Percentiles rank a stretch among this genome's conserved stretches.
These are phyloP conservation scores for Leucaena leucocephala DNA, from an alignment of 306 rosid species.

Conservation along the genomic window DNA sequence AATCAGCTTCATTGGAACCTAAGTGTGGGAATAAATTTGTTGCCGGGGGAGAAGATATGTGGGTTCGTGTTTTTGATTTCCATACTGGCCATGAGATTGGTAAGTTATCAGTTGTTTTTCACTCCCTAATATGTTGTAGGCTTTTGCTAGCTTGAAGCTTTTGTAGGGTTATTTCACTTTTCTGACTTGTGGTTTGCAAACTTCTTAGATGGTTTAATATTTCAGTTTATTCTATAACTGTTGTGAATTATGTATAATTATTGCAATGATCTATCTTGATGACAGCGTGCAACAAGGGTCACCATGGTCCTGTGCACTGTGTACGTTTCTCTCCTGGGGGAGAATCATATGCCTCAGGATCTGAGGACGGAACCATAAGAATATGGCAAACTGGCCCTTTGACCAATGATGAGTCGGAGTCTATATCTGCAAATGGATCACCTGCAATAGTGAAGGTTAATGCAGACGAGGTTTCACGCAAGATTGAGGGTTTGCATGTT, in stretches of 20 bases:
- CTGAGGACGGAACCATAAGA: conserved; percentile 98
- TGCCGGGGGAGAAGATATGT: conserved; percentile 99
- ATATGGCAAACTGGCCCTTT: conserved; percentile 96
- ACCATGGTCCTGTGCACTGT: conserved; percentile 98
- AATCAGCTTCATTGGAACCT: conserved; percentile 95
- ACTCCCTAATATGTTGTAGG: background rate
- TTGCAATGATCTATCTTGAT: conserved; percentile 37
- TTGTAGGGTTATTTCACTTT: background rate
- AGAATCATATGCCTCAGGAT: conserved; percentile 98
- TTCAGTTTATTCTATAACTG: conserved; percentile 1
- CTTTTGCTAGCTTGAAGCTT: conserved; percentile 10
- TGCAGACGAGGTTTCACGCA: conserved; percentile 72
- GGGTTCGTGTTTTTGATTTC: conserved; percentile 92
- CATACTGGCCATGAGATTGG: conserved; percentile 96
- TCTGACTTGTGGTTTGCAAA: background rate
- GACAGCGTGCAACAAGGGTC: conserved; percentile 98
- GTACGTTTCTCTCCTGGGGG: conserved; percentile 97
- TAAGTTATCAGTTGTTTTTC: conserved; percentile 36
- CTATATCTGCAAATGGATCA: conserved; percentile 57
- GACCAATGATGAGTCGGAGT: conserved; percentile 63
- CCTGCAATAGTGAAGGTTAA: conserved; percentile 57
- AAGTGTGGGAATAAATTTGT: conserved; percentile 88
- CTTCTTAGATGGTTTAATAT: background rate
- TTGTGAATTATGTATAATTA: conserved; percentile 7
- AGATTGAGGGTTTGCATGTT: conserved; percentile 84